Conservation (phyloP, 2,329 filamentous ascomycete genomes). For the Pestalotiopsis sp. region DNA sequence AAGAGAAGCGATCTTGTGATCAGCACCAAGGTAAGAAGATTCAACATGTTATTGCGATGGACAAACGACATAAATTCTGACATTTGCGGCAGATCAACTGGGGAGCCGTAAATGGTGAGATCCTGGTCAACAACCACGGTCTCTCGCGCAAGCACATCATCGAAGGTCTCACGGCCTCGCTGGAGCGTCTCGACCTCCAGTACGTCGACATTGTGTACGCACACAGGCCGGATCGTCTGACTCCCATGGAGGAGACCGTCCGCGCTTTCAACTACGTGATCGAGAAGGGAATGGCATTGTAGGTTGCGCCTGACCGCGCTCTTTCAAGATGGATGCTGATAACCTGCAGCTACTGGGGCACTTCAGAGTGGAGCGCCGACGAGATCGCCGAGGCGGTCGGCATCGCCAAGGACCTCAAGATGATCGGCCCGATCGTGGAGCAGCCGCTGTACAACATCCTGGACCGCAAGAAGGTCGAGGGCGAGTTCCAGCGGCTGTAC, state of each 20-base stretch:
- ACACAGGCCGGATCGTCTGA: constrained; percentile 68
- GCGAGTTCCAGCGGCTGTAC: constrained; percentile 63
- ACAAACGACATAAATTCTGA: not conserved
- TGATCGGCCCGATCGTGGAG: constrained; percentile 67
- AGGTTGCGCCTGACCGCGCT: not conserved
- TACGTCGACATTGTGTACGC: constrained; percentile 73
- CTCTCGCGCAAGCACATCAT: constrained; percentile 71
- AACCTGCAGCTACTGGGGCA: constrained; percentile 66
- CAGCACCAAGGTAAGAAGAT: constrained; percentile 49
- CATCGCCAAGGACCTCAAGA: constrained; percentile 59
- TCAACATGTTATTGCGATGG: not conserved
- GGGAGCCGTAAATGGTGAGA: constrained; percentile 61
- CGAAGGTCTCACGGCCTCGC: constrained; percentile 63
- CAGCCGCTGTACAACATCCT: constrained; percentile 71
- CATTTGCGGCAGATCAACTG: constrained; percentile 61
- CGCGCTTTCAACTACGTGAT: constrained; percentile 73
- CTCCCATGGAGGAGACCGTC: constrained; percentile 72
- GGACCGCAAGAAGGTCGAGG: constrained; percentile 63
- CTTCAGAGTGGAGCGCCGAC: constrained; percentile 67
- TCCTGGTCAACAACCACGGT: constrained; percentile 67
- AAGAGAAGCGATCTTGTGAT: constrained; percentile 64
- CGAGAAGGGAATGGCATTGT: constrained; percentile 51
- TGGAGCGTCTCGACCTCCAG: constrained; percentile 58
- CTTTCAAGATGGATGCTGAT: not conserved
- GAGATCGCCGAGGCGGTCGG: constrained; percentile 67